Percentiles rank a stretch among this genome's conserved stretches.
phyloP scores from a whole-genome alignment of 2,329 filamentous ascomycete genomes.

The Paecilomyces formosus region DNA sequence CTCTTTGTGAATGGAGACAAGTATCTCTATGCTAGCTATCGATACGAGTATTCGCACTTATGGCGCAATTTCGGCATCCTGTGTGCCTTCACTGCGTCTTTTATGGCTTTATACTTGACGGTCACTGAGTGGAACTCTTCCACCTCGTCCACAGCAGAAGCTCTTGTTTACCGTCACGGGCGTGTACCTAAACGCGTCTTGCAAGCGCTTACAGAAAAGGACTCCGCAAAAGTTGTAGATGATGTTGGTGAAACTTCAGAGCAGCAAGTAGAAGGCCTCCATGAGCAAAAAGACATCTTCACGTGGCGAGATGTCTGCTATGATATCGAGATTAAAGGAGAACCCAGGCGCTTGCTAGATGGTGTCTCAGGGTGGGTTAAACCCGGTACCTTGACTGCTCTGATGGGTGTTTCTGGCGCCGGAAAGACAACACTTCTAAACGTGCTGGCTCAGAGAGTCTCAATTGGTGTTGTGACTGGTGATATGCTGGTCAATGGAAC shows the following conservation, averaged over 20 bases:
- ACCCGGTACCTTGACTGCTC: conserved; percentile 47
- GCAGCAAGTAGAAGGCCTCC: conserved; percentile 14
- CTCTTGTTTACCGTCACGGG: conserved; percentile 58
- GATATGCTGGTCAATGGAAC: conserved; percentile 60
- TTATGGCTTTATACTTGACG: conserved; percentile 56
- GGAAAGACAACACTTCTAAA: conserved; percentile 58
- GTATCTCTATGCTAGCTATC: conserved; percentile 50
- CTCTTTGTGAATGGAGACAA: conserved; percentile 52
- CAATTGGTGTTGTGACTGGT: conserved; percentile 57
- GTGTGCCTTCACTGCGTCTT: conserved; percentile 56
- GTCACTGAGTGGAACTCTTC: conserved; percentile 59
- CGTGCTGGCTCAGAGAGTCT: conserved; percentile 50
- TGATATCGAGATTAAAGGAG: conserved; percentile 46
- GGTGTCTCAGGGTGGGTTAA: conserved; percentile 50
- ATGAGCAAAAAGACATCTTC: conserved; percentile 33
- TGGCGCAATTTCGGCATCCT: conserved; percentile 67
- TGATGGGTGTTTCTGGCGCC: conserved; percentile 58
- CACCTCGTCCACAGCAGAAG: conserved; percentile 57
- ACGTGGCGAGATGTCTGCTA: conserved; percentile 51
- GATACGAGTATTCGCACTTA: conserved; percentile 50
- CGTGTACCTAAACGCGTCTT: conserved; percentile 37
- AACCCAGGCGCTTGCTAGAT: conserved; percentile 45
- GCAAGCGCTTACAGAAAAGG: conserved; percentile 16
- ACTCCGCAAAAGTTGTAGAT: conserved; percentile 2
- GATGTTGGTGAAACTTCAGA: conserved; percentile 5